Base-by-base conservation (phyloP, 2,329 filamentous ascomycete species). In the Arachnomyces sp. region DNA sequence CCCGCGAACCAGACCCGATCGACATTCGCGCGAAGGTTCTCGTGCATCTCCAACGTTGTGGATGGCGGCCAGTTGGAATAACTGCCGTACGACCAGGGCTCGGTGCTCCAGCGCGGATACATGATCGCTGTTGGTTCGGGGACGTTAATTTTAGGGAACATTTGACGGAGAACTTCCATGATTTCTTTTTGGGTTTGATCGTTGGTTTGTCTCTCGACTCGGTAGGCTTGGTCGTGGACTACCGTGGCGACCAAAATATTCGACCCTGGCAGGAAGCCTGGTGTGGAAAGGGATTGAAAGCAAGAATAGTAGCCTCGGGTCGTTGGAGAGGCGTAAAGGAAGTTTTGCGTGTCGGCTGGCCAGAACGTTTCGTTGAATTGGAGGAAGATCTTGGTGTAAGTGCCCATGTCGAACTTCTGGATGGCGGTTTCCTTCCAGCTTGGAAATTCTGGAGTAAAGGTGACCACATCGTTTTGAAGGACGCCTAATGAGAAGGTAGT, bases 371-470 rank as follows among this genome's bases (percentile, higher is more conserved):
- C 66, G 44, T 78, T 64, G 59, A 84, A 85, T 46, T 84, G 80
- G 44, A 82, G 63, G 60, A 85, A 85, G 45, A 85, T 75, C 55
- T 86, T 86, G 38, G 80, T 85, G 60, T 84, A 86, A 0, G 79
- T 84, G 5, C 76, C 81, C 75, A 85, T 84, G 45, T 69, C 66
- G 55, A 84, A 83, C 29, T 73, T 77, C 3, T 75, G 70, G 38
- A 85, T 81, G 0, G 77, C 75, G 2, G 69, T 69, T 11, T 71
- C 65, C 57, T 86, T 85, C 81, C 80, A 84, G 2, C 57, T 57
- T 0, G 81, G 82, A 0, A 85, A 63, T 4, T 61, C 48, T 0
- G 82, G 81, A 8, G 65, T 53, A 53, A 84, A 86, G 0, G 59
- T 56, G 1, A 84, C 71, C 0, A 64, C 69, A 2, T 77, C 68